Evolutionary conservation across 768 basidiomycete genomes (phyloP), one percentile per base, ranked within the genome.

Genomic region (Suillus plorans): DNA sequence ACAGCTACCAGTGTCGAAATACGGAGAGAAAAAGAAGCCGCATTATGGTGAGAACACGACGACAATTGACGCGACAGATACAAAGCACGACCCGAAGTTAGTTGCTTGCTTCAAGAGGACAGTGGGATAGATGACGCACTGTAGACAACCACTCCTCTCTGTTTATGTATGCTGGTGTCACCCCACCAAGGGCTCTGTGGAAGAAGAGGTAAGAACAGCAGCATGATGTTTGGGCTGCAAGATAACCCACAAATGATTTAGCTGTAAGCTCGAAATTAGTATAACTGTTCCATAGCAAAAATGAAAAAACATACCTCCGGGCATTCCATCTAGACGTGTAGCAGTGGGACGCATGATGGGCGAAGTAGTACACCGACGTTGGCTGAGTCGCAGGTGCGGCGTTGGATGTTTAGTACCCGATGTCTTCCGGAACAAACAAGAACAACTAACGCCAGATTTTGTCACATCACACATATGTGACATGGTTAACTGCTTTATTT

Each of bases 151-250:
- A 96, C 83, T 61, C 95, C 94, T 79, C 85, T 93, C 72, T 89
- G 88, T 74, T 86, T 88, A 70, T 82, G 82, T 52, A 84, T 80
- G 66, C 85, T 84, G 69, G 82, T 80, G 78, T 91, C 88, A 80
- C 94, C 95, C 94, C 95, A 97, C 95, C 95, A 97, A 60, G 89
- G 81, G 78, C 84, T 90, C 93, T 96, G 74, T 39, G 63, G 56
- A 61, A 42, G 4, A 18, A 34, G 31, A 34, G 31, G 52, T 55
- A 20, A 45, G 42, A 62, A 50, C 34, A 13, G n/a, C 13, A 16
- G 62, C 28, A 31, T n/a, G 50, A 59, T 60, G 47, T 20, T 34
- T 39, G 34, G 18, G 18, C 28, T 10, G 18, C 52, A 53, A 18
- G 61, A 41, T 28, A 59, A 83, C 92, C 85, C 82, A 94, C 93